Base-by-base conservation (phyloP, 2,329 filamentous ascomycete genomes). In the Lachnellula cervina region DNA sequence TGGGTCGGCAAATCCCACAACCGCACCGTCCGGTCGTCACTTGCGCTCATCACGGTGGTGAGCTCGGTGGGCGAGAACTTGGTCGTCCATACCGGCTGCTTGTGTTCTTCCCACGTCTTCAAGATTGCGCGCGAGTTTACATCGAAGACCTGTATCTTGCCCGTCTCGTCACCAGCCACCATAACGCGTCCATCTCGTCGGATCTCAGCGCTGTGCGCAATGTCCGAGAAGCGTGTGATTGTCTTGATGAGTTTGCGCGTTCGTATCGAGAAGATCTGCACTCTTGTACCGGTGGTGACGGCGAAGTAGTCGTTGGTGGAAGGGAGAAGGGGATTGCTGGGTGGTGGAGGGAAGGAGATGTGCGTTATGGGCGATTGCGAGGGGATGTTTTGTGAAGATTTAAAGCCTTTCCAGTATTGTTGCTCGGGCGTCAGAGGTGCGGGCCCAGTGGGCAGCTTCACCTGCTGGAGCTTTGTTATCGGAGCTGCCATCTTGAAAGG, bases 351-450 rank as follows among this genome's bases (percentile, higher is more conserved):
- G 70, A 86, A 87, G 49, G 89, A 92, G 71, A 99, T 96, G 72
- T 95, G 87, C 35, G 91, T 96, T 67, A 99, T 84, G 46, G 90
- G 88, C 62, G 94, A 90, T 62, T 92, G 91, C 60, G 93, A 96
- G 46, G 94, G 89, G 59, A 97, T 86, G 59, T 93, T 85, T 56
- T 96, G 84, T 63, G 92, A 89, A 64, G 92, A 94, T 75, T 90
- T 91, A 78, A 99, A 99, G 13, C 88, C 87, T 70, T 88, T 88
- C 95, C 95, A 99, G 79, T 97, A 97, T 63, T 87, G 83, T 75
- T 97, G 92, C 76, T 99, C 94, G 34, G 92, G 87, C 5, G 93
- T 96, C 48, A 93, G 76, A 52, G 90, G 87, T 42, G 88, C 86
- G 55, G 91, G 91, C 50, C 90, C 89, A 61, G 88, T 82, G 55